These are phyloP conservation scores for Fraxinus baroniana DNA, from an alignment of 305 asterid species.

Conservation along the genomic window DNA sequence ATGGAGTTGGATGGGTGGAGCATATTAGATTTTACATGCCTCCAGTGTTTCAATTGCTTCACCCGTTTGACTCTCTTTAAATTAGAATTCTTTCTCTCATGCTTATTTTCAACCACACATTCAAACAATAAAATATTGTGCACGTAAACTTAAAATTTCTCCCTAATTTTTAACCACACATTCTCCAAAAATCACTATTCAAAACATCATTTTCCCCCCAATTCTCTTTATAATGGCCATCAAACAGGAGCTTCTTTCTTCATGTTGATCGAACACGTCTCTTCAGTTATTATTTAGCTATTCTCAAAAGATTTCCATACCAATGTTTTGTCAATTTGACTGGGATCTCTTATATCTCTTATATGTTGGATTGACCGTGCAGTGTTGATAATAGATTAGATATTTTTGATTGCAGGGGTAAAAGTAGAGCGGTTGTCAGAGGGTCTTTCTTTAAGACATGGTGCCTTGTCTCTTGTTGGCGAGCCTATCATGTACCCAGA, in stretches of 20 bases:
- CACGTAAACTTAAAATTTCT: too few species aligned
- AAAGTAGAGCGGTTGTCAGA: slow-evolving; percentile 74
- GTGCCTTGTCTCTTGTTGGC: slow-evolving; percentile 96
- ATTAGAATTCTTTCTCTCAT: too few species aligned
- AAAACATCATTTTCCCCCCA: too few species aligned
- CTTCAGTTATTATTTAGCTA: background rate
- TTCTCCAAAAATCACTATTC: too few species aligned
- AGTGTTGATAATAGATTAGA: slow-evolving; percentile 25
- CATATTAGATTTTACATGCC: background rate
- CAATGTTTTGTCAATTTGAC: slow-evolving; percentile 1
- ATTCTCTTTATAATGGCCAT: too few species aligned
- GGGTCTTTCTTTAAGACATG: slow-evolving; percentile 90
- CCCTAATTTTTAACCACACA: too few species aligned
- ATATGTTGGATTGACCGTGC: background rate
- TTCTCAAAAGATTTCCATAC: background rate
- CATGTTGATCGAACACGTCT: background rate
- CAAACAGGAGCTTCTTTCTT: background rate
- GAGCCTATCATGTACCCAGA: slow-evolving; percentile 99
- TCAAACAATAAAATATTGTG: too few species aligned
- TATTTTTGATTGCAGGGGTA: slow-evolving; percentile 59
- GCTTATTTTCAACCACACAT: too few species aligned
- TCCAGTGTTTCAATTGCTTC: background rate
- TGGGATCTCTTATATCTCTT: background rate
- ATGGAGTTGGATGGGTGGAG: slow-evolving; percentile 7
- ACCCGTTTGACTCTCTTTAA: too few species aligned